Evolutionary conservation across 2,329 filamentous ascomycete species (phyloP), one percentile per base, ranked within the genome.

Genomic region (Pseudogymnoascus sp.): DNA sequence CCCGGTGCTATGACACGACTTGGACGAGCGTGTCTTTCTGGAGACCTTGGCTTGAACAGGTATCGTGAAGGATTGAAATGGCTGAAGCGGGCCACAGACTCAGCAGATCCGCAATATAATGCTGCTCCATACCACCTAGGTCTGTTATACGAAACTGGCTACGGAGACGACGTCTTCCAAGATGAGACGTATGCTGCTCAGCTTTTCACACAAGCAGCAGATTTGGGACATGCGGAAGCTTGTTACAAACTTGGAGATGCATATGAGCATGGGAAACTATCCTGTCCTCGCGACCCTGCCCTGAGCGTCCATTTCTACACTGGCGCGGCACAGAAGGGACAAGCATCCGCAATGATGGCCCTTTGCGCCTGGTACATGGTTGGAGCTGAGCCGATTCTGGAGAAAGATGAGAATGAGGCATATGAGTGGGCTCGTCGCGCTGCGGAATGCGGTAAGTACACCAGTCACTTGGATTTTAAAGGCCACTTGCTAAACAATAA

Each of bases 341-440:
- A 97, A 71, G 82, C 92, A 0, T 84, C 87, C 59, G 93, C 92
- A 59, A 97, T 97, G 92, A 96, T 99, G 93, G 93, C 93, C 3
- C 81, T 99, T 7, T 99, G 95, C 76, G 95, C 95, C 9, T 99
- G 95, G 95, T 99, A 97, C 75, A 89, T 97, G 82, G 89, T 97
- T 42, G 95, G 95, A 9, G 95, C 95, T 1, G 89, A 93, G 68
- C 92, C 93, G 0, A 86, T 97, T 12, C 78, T 99, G 21, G 93
- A 96, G 65, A 96, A 95, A 76, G 93, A 99, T 70, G 93, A 97
- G 75, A 88, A 89, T 69, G 95, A 99, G 75, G 95, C 95, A 8
- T 97, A 96, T 72, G 93, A 96, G 74, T 99, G 95, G 95, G 93
- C 95, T 14, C 87, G 86, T 71, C 87, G 88, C 71, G 91, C 95